These are phyloP conservation scores for Malania oleifera DNA, from an alignment of 164 flowering plant species.

Conservation along the genomic window DNA sequence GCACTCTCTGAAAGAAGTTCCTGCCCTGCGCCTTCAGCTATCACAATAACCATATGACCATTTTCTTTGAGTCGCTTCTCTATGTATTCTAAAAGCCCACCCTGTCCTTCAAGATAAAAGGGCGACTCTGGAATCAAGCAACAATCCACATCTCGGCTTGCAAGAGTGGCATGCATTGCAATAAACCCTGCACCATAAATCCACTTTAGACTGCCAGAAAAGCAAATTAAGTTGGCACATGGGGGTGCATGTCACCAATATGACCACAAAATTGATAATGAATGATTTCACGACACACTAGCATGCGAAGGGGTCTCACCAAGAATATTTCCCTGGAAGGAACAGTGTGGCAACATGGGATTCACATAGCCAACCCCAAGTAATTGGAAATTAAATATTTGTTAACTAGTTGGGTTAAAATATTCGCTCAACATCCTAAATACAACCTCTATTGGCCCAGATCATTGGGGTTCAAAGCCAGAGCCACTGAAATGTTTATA, in stretches of 20 bases:
- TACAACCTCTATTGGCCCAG: no score
- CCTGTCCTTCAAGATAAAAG: constrained; percentile 84
- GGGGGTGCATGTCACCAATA: neutral
- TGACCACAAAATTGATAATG: no score
- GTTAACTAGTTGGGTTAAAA: no score
- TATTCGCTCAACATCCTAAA: no score
- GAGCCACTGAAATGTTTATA: no score
- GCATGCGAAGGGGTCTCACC: no score
- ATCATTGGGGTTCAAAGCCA: no score
- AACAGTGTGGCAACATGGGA: no score
- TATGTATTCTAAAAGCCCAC: constrained; percentile 84
- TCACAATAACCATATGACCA: constrained; percentile 92
- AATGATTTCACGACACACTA: no score
- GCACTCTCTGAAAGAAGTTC: constrained; percentile 57
- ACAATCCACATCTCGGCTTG: constrained; percentile 98
- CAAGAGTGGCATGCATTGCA: constrained; percentile 97
- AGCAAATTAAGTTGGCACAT: neutral
- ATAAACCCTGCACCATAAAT: constrained; percentile 71
- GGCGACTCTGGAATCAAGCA: constrained; percentile 98
- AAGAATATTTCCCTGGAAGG: no score
- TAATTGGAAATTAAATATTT: no score
- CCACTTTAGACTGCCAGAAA: neutral
- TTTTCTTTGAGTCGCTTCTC: constrained; percentile 77
- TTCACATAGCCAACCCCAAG: no score
- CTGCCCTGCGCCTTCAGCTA: constrained; percentile 99